phyloP scores from a whole-genome alignment of 345 rosid genomes.

The Populus nigra region DNA sequence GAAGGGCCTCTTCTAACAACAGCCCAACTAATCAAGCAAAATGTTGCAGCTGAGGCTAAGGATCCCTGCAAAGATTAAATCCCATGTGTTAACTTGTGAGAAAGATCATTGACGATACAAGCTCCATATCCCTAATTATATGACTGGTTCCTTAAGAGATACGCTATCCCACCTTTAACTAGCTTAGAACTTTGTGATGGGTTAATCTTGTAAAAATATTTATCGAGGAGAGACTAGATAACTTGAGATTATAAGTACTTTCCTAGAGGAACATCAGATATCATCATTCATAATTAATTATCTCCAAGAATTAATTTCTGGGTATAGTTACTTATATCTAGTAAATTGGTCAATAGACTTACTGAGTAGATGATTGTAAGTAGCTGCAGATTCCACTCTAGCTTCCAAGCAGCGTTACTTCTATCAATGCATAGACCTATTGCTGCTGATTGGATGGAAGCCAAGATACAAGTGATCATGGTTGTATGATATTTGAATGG shows the following conservation, averaged over 20 bases:
- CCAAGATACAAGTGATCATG: slow-evolving; percentile 42
- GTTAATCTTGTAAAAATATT: too few species aligned
- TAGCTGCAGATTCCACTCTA: slow-evolving; percentile 43
- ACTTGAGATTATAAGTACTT: too few species aligned
- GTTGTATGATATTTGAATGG: slow-evolving; percentile 45
- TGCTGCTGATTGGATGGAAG: slow-evolving; percentile 28
- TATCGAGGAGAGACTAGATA: too few species aligned
- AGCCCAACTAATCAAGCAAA: slow-evolving; percentile 34
- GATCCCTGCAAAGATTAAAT: slow-evolving; percentile 33
- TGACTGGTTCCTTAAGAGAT: too few species aligned
- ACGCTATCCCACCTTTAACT: too few species aligned
- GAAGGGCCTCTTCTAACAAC: slow-evolving; percentile 46
- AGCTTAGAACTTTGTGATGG: too few species aligned
- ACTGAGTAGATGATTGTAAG: slow-evolving; percentile 49
- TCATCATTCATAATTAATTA: too few species aligned
- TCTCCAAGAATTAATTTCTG: neutral
- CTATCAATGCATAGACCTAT: slow-evolving; percentile 38
- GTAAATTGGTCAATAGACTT: neutral
- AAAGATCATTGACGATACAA: too few species aligned
- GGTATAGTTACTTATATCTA: neutral
- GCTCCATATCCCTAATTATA: too few species aligned
- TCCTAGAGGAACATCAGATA: too few species aligned
- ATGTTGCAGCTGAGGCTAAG: slow-evolving; percentile 40
- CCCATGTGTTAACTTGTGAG: neutral
- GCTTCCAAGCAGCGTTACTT: slow-evolving; percentile 27